Base-by-base conservation (phyloP, 305 asterid genomes). In the Solanum hybrid region DNA sequence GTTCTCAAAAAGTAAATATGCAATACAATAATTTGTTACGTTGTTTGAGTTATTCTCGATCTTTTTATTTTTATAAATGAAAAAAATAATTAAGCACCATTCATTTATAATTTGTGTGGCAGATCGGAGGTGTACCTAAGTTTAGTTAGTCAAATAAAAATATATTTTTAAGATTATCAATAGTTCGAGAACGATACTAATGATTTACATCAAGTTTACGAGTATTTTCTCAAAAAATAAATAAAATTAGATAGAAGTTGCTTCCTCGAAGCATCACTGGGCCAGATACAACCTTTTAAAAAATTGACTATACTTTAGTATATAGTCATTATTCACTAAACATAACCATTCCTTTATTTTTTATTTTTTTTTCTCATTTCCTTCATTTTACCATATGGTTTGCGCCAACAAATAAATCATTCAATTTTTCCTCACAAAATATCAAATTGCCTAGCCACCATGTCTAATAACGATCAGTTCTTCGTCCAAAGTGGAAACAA, bases 391-490 rank as follows among this genome's bases (percentile, higher is more conserved):
- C 2, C 37, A 7, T 81, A 81, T 81, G 86, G 71, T 26, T n/a
- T 40, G 1, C 37, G 60, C 37, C 35, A 40, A 14, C n/a, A 40
- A 81, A 40, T 81, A 45, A 82, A 45, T 82, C 87, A 17, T 27
- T 81, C 29, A 5, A 22, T 15, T 45, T 45, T 42, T 29, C 36
- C 40, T 82, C 73, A 42, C 12, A 11, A 78, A 78, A 35, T 78
- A 45, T 34, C 37, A 90, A 69, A 92, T 19, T 92, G 80, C 88
- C 86, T 89, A 92, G 89, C 89, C 45, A 85, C 86, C 92, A 92
- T 92, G 92, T 90, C 90, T 26, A 75, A 95, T 35, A 34, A 78
- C 3, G 51, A 45, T 14, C 64, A 94, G 89, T 86, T 90, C 88
- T 89, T 92, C 15, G 7, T 69, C 88, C 94, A 91, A 6, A 93